phyloP scores from a whole-genome alignment of 768 basidiomycete genomes.

The Lactifluus piperatus region DNA sequence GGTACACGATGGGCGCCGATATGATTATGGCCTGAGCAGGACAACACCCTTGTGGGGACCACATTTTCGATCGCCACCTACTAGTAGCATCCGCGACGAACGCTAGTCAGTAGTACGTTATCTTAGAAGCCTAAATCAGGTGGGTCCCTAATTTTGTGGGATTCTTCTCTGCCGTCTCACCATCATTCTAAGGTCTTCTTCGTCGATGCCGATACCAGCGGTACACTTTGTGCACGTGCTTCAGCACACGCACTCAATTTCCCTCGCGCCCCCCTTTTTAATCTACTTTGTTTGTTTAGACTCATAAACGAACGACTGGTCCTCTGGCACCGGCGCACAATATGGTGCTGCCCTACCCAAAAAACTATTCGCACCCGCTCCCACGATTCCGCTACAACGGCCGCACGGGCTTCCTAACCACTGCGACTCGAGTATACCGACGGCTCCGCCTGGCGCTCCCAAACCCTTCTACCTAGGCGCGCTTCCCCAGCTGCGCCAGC shows the following conservation, averaged over 20 bases:
- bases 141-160: conserved; percentile 22
- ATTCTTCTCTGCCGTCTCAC: neutral
- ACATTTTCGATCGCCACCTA: conserved; percentile 16
- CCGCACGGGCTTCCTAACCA: conserved; percentile 47
- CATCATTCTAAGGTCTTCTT: conserved; percentile 60
- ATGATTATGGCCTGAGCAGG: conserved; percentile 63
- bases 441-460: conserved; percentile 46
- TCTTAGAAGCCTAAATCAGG: conserved; percentile 71
- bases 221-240: conserved; percentile 68
- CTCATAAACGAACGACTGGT: conserved; percentile 62
- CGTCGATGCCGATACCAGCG: conserved; percentile 65
- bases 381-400: conserved; percentile 57
- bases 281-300: neutral
- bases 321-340: conserved; percentile 66
- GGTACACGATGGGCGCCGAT: conserved; percentile 55
- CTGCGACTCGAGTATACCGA: conserved; percentile 49
- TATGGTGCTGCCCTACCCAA: conserved; percentile 74
- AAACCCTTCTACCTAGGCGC: conserved; percentile 55
- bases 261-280: neutral
- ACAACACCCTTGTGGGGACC: conserved; percentile 74
- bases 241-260: conserved; percentile 73
- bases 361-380: conserved; percentile 64
- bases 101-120: conserved; percentile 25
- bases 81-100: neutral
- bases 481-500: conserved; percentile 59